phyloP scores from a whole-genome alignment of 2,329 filamentous ascomycete genomes.

The Cercospora nicotianae region DNA sequence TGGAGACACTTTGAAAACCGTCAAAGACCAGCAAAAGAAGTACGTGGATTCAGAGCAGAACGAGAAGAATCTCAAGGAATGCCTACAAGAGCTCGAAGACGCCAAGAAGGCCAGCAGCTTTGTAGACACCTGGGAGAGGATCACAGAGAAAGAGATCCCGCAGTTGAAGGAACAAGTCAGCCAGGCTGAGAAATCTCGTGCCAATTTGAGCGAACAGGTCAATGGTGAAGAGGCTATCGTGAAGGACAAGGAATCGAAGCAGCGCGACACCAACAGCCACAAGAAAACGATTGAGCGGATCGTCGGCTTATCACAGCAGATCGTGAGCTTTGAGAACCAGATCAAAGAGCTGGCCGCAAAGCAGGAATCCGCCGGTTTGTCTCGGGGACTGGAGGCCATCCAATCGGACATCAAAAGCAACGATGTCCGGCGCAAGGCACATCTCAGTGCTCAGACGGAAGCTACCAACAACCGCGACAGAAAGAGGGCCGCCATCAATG shows the following conservation, averaged over 20 bases:
- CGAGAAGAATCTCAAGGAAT: constrained; percentile 51
- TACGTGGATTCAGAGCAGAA: constrained; percentile 18
- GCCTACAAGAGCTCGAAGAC: constrained; percentile 50
- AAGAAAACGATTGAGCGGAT: constrained; percentile 76
- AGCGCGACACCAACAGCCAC: constrained; percentile 73
- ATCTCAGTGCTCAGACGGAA: constrained; percentile 65
- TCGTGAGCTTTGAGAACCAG: constrained; percentile 68
- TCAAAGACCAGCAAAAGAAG: constrained; percentile 50
- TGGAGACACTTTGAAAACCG: constrained; percentile 65
- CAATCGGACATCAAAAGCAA: constrained; percentile 70
- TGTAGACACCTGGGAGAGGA: constrained; percentile 72
- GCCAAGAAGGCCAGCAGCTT: constrained; percentile 64
- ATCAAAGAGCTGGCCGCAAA: constrained; percentile 74
- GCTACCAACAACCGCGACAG: constrained; percentile 71
- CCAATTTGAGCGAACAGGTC: constrained; percentile 43
- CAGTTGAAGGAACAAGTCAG: constrained; percentile 64
- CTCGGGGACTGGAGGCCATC: constrained; percentile 78
- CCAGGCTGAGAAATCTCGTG: constrained; percentile 46
- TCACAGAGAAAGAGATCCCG: constrained; percentile 69
- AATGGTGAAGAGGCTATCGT: constrained; percentile 69
- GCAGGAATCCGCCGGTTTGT: constrained; percentile 65
- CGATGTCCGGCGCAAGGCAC: constrained; percentile 64
- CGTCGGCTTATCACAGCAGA: constrained; percentile 68
- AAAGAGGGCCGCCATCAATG: constrained; percentile 64
- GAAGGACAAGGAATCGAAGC: constrained; percentile 61